Base-by-base conservation (phyloP, 176 grass and related monocot species). In the Triticum turgidum region DNA sequence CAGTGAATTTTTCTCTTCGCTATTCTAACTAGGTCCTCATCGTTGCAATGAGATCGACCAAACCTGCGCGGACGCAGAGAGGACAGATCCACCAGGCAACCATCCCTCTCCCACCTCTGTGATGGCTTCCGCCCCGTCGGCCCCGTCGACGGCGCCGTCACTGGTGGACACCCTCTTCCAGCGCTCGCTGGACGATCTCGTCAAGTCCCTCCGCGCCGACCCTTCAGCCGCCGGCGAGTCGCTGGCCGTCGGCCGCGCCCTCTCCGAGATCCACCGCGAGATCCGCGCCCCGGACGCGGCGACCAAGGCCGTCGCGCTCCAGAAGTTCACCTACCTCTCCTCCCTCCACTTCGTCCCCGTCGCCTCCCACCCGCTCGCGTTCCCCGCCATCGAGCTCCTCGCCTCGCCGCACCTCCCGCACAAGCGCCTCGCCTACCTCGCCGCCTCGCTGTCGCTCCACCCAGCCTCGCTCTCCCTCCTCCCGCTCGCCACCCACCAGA, bases 211-310 rank as follows among this genome's bases (percentile, higher is more conserved):
- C 65, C 91, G 91, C 51, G 79, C 93, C 45, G 87, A 90, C 41
- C 68, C 91, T 6, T 91, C 87, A 21, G 76, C 82, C 52, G 70
- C 83, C 49, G 87, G 90, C 86, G 92, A 94, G 79, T 59, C 91
- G 8, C 8, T 59, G 17, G 69, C 82, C 37, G 81, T 98, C 42
- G 73, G 79, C 75, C 93, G 88, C 45, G 88, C 90, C 21, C 78
- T 96, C 81, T 86, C 94, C 27, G 96, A 95, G 90, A 98, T 98
- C 91, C 96, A 89, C 62, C 96, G 91, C 4, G 96, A 98, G 93
- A 95, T 95, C 89, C 96, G 91, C 72, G 88, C 82, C 51, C 39
- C 86, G 14, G 96, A 95, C 69, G 81, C 88, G 17, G 84, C 87
- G 10, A 95, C 93, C 49, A 98, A 95, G 68, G 81, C 84, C 29